These are phyloP conservation scores for Tuber borchii DNA, from an alignment of 495 filamentous ascomycete species.

Conservation along the genomic window DNA sequence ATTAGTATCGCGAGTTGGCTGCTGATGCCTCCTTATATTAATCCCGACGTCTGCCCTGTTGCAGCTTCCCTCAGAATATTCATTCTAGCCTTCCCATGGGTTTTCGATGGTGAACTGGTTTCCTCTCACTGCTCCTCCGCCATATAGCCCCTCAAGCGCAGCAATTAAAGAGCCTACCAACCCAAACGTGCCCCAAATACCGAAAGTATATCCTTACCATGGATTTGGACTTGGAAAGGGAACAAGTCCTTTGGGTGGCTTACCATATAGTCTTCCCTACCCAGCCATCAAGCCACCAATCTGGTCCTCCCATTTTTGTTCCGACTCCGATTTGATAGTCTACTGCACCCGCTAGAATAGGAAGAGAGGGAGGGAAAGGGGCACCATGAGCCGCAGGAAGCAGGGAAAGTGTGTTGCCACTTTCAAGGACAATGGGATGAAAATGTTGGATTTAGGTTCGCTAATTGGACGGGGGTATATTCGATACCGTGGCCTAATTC, in stretches of 20 bases:
- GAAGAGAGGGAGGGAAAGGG: slow-evolving; percentile 40
- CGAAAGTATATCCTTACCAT: neutral
- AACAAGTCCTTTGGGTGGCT: neutral
- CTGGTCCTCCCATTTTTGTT: too few species aligned
- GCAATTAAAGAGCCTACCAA: neutral
- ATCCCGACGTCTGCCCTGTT: neutral
- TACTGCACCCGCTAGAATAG: slow-evolving; percentile 48
- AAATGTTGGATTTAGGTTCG: slow-evolving; percentile 46
- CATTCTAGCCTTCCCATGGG: neutral
- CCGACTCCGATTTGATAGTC: too few species aligned
- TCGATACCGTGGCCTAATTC: neutral
- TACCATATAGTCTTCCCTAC: neutral
- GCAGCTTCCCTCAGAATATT: neutral
- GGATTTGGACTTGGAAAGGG: neutral
- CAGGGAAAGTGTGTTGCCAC: slow-evolving; percentile 44
- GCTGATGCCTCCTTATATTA: too few species aligned
- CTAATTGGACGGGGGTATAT: slow-evolving; percentile 11
- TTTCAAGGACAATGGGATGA: slow-evolving; percentile 45
- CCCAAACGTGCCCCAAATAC: neutral
- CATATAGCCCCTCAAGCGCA: neutral
- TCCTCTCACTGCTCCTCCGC: slow-evolving; percentile 11
- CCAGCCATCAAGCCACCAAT: neutral
- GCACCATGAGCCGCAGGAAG: slow-evolving; percentile 42
- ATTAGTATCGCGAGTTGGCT: too few species aligned
- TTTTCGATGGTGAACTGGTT: neutral